Conservation (phyloP, 2,329 filamentous ascomycete species). For the Westerdykella aurantiaca region DNA sequence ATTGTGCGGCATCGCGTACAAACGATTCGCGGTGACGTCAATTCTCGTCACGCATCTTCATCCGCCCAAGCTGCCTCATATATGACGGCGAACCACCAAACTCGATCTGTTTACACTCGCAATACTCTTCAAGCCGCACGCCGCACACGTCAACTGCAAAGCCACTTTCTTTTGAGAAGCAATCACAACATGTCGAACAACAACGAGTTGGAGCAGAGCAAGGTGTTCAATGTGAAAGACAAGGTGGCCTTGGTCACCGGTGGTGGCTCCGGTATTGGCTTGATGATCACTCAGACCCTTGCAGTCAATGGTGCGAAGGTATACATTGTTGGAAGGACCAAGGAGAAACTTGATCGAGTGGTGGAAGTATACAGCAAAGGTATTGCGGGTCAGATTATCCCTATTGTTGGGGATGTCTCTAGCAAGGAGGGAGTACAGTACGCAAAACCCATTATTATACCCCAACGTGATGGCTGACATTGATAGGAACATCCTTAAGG, state of each 20-base stretch:
- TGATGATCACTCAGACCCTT: conserved; percentile 45
- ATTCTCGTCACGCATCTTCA: conserved; percentile 6
- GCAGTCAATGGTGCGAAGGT: conserved; percentile 45
- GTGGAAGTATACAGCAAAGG: conserved; percentile 41
- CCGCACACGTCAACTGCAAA: conserved; percentile 11
- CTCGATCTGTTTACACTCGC: not conserved
- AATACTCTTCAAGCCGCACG: conserved; percentile 4
- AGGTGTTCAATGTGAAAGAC: conserved; percentile 36
- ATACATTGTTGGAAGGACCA: conserved; percentile 45
- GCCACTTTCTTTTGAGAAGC: conserved; percentile 9
- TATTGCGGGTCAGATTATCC: conserved; percentile 44
- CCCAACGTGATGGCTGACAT: not conserved
- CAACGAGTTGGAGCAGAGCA: conserved; percentile 29
- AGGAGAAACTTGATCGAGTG: conserved; percentile 46
- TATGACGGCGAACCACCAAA: conserved; percentile 8
- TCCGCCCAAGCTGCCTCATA: conserved; percentile 5
- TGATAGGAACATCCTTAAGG: conserved; percentile 36
- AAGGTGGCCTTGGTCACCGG: conserved; percentile 41
- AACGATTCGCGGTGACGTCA: conserved; percentile 20
- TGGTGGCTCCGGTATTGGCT: conserved; percentile 44
- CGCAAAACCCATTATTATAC: conserved; percentile 3
- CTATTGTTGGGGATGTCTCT: conserved; percentile 41
- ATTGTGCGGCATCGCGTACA: no score
- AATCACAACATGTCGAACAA: conserved; percentile 28
- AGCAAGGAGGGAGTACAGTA: conserved; percentile 41